Base-by-base conservation (phyloP, 805 yeast species). In the Candida insectalens region DNA sequence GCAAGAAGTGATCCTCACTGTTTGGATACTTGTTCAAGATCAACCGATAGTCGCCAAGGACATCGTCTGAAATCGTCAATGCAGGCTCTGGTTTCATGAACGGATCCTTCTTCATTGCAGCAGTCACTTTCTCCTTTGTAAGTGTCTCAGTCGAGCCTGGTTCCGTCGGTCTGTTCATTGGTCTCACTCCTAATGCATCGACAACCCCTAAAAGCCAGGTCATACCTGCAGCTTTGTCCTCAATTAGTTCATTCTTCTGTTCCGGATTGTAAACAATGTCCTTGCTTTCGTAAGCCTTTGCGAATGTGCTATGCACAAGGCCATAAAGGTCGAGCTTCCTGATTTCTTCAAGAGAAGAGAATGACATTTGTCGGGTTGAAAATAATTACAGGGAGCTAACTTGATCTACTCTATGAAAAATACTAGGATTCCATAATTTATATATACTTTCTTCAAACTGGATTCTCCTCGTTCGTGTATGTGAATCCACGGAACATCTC, bases 401-500 rank as follows among this genome's bases (percentile, higher is more conserved):
- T n/a, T n/a, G n/a, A n/a, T n/a, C n/a, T n/a, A n/a, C n/a, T n/a
- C n/a, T n/a, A n/a, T n/a, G n/a, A n/a, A n/a, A n/a, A n/a, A n/a
- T n/a, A n/a, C n/a, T n/a, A n/a, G n/a, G n/a, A n/a, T n/a, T n/a
- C n/a, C n/a, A n/a, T 12, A 31, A 12, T 17, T 16, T 8, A 18
- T 10, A 12, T 15, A 29, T 19, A 17, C 9, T 18, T 18, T 33
- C 33, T 28, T 36, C 25, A 42, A 23, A 42, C 32, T 10, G 42
- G 39, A 31, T 36, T 44, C 20, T 74, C 76, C 33, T 78, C 87
- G 19, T 81, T 72, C 47, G 82, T 74, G 57, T 87, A 89, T 2
- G 96, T 85, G 62, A 92, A 92, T 3, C 98, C 98, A 47, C 97
- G 76, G 71, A 92, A 92, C 62, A 85, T 94, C 50, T 92, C 96